These are phyloP conservation scores for Penicillium longicatenatum DNA, from an alignment of 495 filamentous ascomycete species.

Conservation along the genomic window DNA sequence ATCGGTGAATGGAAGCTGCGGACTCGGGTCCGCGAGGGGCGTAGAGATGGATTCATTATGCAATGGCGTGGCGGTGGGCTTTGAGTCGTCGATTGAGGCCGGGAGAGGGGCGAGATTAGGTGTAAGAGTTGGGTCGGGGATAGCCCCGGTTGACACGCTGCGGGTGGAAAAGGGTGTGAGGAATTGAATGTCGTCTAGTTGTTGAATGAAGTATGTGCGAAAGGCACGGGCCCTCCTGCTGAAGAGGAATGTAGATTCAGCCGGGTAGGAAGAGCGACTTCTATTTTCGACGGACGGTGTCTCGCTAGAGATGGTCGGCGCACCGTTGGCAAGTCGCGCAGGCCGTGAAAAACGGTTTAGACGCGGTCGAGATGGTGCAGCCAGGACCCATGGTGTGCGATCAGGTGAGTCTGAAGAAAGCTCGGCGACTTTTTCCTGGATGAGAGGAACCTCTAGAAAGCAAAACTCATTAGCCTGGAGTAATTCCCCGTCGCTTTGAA, in stretches of 20 bases:
- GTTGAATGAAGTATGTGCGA: conserved; percentile 35
- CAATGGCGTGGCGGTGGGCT: conserved; percentile 3
- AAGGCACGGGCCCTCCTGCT: conserved; percentile 37
- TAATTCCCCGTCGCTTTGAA: not conserved
- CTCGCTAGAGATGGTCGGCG: conserved; percentile 20
- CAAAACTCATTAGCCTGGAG: not conserved
- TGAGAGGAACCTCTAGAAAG: conserved; percentile 24
- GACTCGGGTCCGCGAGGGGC: not conserved
- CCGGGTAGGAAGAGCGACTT: conserved; percentile 18
- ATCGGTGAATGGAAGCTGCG: conserved; percentile 14
- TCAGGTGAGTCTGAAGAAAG: conserved; percentile 12
- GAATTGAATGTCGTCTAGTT: conserved; percentile 34
- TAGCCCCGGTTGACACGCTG: conserved; percentile 14
- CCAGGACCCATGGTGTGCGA: conserved; percentile 18
- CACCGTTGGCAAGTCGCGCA: conserved; percentile 10
- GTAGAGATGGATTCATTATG: conserved; percentile 9
- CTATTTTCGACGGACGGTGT: conserved; percentile 22
- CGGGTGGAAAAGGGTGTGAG: conserved; percentile 28
- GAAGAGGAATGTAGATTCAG: conserved; percentile 34
- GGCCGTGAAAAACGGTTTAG: conserved; percentile 18
- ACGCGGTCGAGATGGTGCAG: conserved; percentile 19
- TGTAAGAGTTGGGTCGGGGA: conserved; percentile 14
- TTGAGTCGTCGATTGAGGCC: conserved; percentile 15
- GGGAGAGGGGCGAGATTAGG: conserved; percentile 19
- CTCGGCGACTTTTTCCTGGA: conserved; percentile 22